Base-by-base conservation (phyloP, 2,329 filamentous ascomycete species). In the Parastagonospora avenae region DNA sequence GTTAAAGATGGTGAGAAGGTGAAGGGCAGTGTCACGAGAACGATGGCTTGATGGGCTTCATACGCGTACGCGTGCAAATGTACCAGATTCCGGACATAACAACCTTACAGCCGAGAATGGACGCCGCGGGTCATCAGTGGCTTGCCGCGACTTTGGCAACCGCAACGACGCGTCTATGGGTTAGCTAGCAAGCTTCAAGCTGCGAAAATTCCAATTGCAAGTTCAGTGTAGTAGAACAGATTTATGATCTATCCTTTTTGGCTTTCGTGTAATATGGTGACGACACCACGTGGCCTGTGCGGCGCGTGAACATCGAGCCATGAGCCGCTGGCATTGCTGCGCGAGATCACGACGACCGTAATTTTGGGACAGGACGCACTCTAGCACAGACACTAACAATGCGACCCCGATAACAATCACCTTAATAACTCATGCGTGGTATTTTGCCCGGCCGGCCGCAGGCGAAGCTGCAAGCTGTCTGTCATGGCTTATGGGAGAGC, bases 381-480 rank as follows among this genome's bases (percentile, higher is more conserved):
- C 12, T 14, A 12, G 14, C 9, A 35, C 8, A 15, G 12, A 33
- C 9, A 14, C 4, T 15, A 27, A 46, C 33, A 38, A 56, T 44
- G 46, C 45, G 29, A 43, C 35, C 38, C 38, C 48, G 35, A 31
- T 48, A 37, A 48, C 52, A 37, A 44, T 37, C 39, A 43, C 41
- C 33, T 15, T 27, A 39, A 46, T 41, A 32, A 38, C 33, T 42
- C 74, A 92, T 92, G 89, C 86, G 87, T 81, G 84, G 85, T 71
- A 85, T 92, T 77, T 82, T 92, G 65, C 91, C 91, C 59, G 90
- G 90, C 73, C 85, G 87, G 78, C 89, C 91, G 72, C 85, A 85
- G 79, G 82, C 87, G 66, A 88, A 85, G 80, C 86, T 91, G 67
- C 89, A 92, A 80, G 86, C 88, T 77, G 80, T 92, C 71, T 85